Conservation (phyloP, 768 basidiomycete genomes). For the Calocybe indica region DNA sequence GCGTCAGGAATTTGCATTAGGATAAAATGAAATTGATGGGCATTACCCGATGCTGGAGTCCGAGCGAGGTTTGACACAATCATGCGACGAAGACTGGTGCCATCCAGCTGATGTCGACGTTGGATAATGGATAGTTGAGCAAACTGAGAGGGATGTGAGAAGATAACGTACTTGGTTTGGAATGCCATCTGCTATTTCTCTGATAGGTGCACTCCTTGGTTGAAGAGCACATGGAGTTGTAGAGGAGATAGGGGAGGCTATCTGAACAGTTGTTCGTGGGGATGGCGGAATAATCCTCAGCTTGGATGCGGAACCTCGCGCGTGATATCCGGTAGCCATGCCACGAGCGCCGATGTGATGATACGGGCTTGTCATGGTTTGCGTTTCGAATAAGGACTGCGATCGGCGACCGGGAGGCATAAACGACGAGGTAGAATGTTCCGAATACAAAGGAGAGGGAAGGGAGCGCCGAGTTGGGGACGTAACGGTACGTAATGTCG, state of each 20-base stretch:
- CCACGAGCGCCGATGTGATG: conserved; percentile 4
- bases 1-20: neutral
- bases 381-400: conserved; percentile 24
- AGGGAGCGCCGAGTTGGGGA: conserved; percentile 15
- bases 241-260: conserved; percentile 1
- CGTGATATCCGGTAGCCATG: conserved; percentile 7
- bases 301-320: neutral
- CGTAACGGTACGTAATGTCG: conserved; percentile 20
- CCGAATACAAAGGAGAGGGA: conserved; percentile 13
- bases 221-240: neutral
- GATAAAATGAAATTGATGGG: neutral
- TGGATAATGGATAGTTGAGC: neutral
- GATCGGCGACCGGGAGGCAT: conserved; percentile 20
- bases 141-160: neutral
- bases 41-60: conserved; percentile 9
- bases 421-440: conserved; percentile 17
- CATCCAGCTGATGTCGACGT: conserved; percentile 16
- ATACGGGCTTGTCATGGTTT: conserved; percentile 10
- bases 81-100: conserved; percentile 26
- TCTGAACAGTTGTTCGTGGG: conserved; percentile 6
- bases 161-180: conserved; percentile 1
- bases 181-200: neutral
- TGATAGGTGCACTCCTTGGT: neutral
- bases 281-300: conserved; percentile 15
- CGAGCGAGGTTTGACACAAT: conserved; percentile 27